These are phyloP conservation scores for Trichoderma lentiforme DNA, from an alignment of 2,329 filamentous ascomycete species.

Conservation along the genomic window DNA sequence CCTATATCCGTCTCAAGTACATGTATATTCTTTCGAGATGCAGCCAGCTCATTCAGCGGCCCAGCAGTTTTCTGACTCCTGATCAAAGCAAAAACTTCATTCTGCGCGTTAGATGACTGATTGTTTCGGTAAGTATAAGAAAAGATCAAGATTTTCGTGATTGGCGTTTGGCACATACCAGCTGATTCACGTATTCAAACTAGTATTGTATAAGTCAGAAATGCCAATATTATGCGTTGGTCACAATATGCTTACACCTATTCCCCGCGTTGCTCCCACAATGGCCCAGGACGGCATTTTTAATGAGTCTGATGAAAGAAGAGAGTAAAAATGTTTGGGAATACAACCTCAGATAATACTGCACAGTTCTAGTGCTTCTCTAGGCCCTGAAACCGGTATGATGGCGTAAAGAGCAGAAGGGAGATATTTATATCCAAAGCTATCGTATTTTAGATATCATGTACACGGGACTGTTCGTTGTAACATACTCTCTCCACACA, in stretches of 20 bases:
- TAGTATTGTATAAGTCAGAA: neutral
- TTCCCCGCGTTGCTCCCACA: neutral
- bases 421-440: neutral
- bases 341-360: neutral
- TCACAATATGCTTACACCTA: neutral
- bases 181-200: neutral
- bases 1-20: neutral
- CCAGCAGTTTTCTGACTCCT: neutral
- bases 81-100: neutral
- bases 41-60: neutral
- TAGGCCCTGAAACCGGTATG: neutral
- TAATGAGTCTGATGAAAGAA: neutral
- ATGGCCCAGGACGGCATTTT: neutral
- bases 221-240: neutral
- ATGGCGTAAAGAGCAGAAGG: neutral
- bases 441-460: neutral
- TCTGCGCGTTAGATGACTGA: neutral
- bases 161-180: neutral
- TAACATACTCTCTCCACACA: neutral
- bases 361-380: neutral
- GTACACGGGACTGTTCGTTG: neutral
- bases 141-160: neutral
- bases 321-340: too few species aligned
- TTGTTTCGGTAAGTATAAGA: neutral
- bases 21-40: neutral